phyloP scores from a whole-genome alignment of 306 rosid genomes.

The Malus orientalis region DNA sequence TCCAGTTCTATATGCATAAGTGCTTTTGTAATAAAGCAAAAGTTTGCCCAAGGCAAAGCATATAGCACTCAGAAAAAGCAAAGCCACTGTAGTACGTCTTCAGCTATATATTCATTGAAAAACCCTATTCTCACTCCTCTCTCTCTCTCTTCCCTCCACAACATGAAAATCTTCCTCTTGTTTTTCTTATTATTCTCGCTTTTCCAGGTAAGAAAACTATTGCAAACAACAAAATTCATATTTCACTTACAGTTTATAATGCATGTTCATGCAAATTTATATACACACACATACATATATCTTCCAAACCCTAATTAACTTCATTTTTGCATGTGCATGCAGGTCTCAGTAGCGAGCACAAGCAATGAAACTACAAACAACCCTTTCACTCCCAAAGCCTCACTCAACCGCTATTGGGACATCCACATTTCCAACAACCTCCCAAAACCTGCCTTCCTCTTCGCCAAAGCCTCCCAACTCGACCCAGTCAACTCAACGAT shows the following conservation, averaged over 20 bases:
- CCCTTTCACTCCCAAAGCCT: conserved; percentile 76
- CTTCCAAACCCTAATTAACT: too few relatives aligned
- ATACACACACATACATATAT: too few relatives aligned
- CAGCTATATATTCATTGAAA: neutral
- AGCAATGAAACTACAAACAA: conserved; percentile 1
- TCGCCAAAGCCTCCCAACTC: conserved; percentile 73
- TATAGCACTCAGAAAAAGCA: neutral
- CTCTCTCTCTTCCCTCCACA: neutral
- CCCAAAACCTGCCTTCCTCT: conserved; percentile 45
- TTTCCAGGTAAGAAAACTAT: conserved; percentile 38
- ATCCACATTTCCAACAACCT: conserved; percentile 33
- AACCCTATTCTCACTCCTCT: neutral
- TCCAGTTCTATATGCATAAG: neutral
- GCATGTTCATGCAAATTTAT: neutral
- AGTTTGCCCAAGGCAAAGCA: conserved; percentile 4
- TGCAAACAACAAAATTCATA: too few relatives aligned
- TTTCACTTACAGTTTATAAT: neutral
- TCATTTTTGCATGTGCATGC: neutral
- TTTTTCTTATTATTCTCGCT: conserved; percentile 38
- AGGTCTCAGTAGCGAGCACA: conserved; percentile 26
- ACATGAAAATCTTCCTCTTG: conserved; percentile 30
- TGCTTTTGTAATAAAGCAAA: conserved; percentile 8
- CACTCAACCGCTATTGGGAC: conserved; percentile 69
- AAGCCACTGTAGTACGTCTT: neutral
- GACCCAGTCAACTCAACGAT: conserved; percentile 40